Evolutionary conservation across 192 early-diverging fungal species (phyloP), one percentile per base, ranked within the genome.

Genomic region (Entomortierella beljakovae): DNA sequence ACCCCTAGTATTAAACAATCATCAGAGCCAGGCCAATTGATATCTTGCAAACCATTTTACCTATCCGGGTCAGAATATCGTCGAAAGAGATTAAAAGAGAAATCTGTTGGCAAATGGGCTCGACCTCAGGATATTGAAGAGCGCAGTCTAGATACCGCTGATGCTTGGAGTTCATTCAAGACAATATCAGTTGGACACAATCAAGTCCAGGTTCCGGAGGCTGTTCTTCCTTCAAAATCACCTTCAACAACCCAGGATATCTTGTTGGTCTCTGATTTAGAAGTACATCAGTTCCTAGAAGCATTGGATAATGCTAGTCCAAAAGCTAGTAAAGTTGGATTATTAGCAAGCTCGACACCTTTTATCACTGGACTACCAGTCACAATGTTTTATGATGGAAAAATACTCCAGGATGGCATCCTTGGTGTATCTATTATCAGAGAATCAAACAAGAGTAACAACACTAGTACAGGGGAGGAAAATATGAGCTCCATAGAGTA

Each of bases 321-420:
- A 29, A 34, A 55, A 0, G 72, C 80, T 13, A 38, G 34, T 20
- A 89, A 89, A 57, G 31, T 82, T 35, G 88, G 88, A 2, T 42
- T 89, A 25, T 61, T 87, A 35, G 84, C 82, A 0, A 66, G 83
- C 13, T 89, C 88, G 1, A 89, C 88, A 1, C 88, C 86, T 6
- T 89, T 89, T 64, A 76, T 85, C 10, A 89, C 84, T 6, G 88
- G 83, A 15, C 50, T 43, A 2, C 86, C 88, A 11, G 82, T 83
- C 42, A 87, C 82, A 7, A 60, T 89, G 58, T 89, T 86, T 68
- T 75, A 82, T 31, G 80, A 87, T 58, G 66, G 70, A 11, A 57
- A 76, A 6, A 15, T 82, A 6, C 58, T 85, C 5, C 75, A 77
- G n/a, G 80, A 80, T 34, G 88, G 88, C 2, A 76, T 82, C 26